phyloP scores from a whole-genome alignment of 2,329 filamentous ascomycete species.

The Xylaria sp. region DNA sequence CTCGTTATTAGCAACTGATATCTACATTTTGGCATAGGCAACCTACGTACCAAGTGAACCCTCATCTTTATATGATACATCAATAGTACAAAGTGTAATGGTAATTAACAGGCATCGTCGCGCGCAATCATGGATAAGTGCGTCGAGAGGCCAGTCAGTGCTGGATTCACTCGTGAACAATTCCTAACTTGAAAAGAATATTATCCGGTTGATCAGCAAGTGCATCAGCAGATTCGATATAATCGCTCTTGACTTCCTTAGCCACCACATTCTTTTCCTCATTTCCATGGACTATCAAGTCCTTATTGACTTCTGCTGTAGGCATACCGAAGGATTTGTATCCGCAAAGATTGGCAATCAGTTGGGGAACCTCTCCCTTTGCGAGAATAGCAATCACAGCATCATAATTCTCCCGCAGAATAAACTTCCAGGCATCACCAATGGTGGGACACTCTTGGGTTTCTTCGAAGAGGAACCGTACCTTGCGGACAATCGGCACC shows the following conservation, averaged over 20 bases:
- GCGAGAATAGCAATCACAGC: slow-evolving; percentile 9
- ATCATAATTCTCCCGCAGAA: slow-evolving; percentile 17
- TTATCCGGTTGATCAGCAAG: neutral
- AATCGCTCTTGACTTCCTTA: neutral
- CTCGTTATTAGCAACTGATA: neutral
- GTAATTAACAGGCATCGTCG: neutral
- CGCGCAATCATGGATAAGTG: neutral
- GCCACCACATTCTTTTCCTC: neutral
- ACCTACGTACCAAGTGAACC: neutral
- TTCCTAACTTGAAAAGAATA: neutral
- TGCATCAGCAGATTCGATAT: neutral
- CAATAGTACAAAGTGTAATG: neutral
- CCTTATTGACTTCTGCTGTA: neutral
- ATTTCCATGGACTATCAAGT: neutral
- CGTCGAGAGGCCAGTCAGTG: neutral
- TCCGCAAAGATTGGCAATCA: slow-evolving; percentile 22
- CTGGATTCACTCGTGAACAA: neutral
- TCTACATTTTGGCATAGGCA: neutral
- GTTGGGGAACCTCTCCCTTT: slow-evolving; percentile 20
- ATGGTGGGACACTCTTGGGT: neutral
- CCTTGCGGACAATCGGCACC: slow-evolving; percentile 1
- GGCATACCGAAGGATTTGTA: neutral
- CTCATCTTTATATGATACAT: neutral
- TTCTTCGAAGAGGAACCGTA: neutral
- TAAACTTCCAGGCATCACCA: slow-evolving; percentile 18